A percentile compares a stretch with the other conserved stretches of the same genome.
Evolutionary conservation across 805 yeast species (phyloP).

Genomic region (Saccharomycopsis sp.): DNA sequence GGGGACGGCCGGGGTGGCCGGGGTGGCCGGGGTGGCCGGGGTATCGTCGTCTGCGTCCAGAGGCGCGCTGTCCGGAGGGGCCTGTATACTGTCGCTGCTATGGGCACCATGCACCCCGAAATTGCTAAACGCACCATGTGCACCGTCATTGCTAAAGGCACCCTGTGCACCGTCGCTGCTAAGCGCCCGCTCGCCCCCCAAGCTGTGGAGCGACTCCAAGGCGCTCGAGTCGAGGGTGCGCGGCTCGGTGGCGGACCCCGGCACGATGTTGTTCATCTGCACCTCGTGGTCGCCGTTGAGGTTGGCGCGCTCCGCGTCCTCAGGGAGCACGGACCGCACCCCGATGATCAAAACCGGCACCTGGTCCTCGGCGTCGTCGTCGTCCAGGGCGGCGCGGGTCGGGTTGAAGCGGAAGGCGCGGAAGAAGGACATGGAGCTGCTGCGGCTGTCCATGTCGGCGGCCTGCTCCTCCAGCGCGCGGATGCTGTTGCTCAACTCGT

Average conservation of each 20-base stretch:
- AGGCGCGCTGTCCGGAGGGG: too few relatives aligned
- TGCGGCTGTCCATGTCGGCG: slow-evolving; percentile 31
- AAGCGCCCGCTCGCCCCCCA: not conserved
- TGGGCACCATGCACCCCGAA: too few relatives aligned
- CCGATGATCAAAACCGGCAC: slow-evolving; percentile 46
- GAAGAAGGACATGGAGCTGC: slow-evolving; percentile 31
- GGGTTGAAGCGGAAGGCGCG: slow-evolving; percentile 38
- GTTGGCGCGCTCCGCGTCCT: slow-evolving; percentile 14
- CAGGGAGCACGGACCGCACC: slow-evolving; percentile 34
- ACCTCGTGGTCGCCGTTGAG: slow-evolving; percentile 16
- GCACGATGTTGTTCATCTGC: slow-evolving; percentile 14
- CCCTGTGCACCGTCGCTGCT: not conserved
- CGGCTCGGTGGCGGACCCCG: slow-evolving; percentile 8
- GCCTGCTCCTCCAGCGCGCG: slow-evolving; percentile 12
- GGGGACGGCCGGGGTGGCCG: too few relatives aligned
- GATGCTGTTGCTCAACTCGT: slow-evolving; percentile 31
- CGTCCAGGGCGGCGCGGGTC: too few relatives aligned
- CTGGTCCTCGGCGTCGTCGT: slow-evolving; percentile 16
- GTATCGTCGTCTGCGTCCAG: too few relatives aligned
- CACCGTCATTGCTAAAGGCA: slow-evolving; percentile 5
- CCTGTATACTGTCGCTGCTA: too few relatives aligned
- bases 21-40: too few relatives aligned
- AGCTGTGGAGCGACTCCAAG: not conserved
- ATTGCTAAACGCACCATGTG: too few relatives aligned
- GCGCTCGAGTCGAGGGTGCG: slow-evolving; percentile 3